Percentiles rank a stretch among this genome's conserved stretches.
These are phyloP conservation scores for Miscanthus lutarioriparius DNA, from an alignment of 176 grass and related monocot genomes.

Conservation along the genomic window DNA sequence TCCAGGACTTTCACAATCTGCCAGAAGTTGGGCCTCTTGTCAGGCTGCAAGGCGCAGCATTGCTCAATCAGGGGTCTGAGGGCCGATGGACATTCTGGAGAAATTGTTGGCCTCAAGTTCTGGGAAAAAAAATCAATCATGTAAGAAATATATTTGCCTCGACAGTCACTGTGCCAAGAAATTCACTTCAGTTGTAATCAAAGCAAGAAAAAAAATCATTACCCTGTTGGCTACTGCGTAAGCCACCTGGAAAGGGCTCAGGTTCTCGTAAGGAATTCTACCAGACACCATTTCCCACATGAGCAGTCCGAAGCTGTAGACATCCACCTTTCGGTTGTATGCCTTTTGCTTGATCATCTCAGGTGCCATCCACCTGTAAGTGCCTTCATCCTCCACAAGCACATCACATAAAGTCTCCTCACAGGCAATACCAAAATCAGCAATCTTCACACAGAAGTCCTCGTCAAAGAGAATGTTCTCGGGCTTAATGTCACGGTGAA, in stretches of 20 bases:
- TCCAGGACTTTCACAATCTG: slow-evolving; percentile 79
- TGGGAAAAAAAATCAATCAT: slow-evolving; percentile 32
- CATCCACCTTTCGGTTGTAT: slow-evolving; percentile 72
- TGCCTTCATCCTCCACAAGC: slow-evolving; percentile 65
- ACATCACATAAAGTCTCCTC: slow-evolving; percentile 64
- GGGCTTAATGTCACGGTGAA: slow-evolving; percentile 63
- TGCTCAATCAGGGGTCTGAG: slow-evolving; percentile 67
- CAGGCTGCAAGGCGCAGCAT: slow-evolving; percentile 69
- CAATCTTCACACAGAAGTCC: slow-evolving; percentile 64
- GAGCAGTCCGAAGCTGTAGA: slow-evolving; percentile 75
- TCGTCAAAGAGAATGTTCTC: slow-evolving; percentile 85
- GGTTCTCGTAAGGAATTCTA: slow-evolving; percentile 59
- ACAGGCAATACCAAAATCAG: slow-evolving; percentile 80
- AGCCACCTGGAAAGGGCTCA: slow-evolving; percentile 63
- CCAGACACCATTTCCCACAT: slow-evolving; percentile 77
- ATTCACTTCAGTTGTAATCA: neutral
- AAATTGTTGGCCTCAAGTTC: slow-evolving; percentile 63
- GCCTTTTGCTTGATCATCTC: slow-evolving; percentile 75
- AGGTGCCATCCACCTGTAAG: slow-evolving; percentile 86
- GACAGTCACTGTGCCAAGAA: neutral
- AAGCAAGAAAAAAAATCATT: neutral
- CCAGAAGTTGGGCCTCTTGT: slow-evolving; percentile 94
- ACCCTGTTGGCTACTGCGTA: slow-evolving; percentile 56
- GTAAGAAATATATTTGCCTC: neutral
- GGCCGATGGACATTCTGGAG: slow-evolving; percentile 61